Evolutionary conservation across 495 filamentous ascomycete genomes (phyloP).

Genomic region (Talaromyces borbonicus): DNA sequence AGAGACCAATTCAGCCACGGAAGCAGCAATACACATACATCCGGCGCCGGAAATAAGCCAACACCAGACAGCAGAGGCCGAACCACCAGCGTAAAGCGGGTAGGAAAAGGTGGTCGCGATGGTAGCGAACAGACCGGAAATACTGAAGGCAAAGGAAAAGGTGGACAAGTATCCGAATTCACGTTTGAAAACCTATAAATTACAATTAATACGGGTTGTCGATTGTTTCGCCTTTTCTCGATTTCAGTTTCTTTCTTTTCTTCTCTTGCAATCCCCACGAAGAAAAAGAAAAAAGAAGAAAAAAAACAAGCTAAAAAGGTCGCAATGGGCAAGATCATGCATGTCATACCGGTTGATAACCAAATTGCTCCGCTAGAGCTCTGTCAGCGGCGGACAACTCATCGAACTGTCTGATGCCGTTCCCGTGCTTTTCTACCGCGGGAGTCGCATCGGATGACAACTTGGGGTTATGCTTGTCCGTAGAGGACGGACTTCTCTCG

Average conservation of each 20-base stretch:
- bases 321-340: conserved; percentile 3
- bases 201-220: too few relatives aligned
- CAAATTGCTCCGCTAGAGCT: conserved; percentile 18
- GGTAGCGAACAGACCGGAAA: conserved; percentile 50
- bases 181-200: conserved; percentile 52
- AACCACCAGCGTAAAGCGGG: conserved; percentile 49
- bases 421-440: not conserved
- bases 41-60: conserved; percentile 55
- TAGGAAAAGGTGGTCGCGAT: conserved; percentile 53
- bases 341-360: conserved; percentile 21
- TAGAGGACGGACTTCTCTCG: not conserved
- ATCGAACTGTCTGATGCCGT: conserved; percentile 10
- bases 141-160: conserved; percentile 56
- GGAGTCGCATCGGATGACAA: conserved; percentile 4
- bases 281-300: too few relatives aligned
- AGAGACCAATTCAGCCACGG: conserved; percentile 45
- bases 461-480: not conserved
- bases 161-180: conserved; percentile 53
- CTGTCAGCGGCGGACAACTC: conserved; percentile 15
- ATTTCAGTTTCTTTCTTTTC: too few relatives aligned
- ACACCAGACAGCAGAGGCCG: conserved; percentile 52
- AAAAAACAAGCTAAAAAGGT: too few relatives aligned
- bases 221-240: too few relatives aligned
- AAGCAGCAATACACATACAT: conserved; percentile 52
- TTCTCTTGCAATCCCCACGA: too few relatives aligned